Conservation (phyloP, 192 early-diverging fungal species). For the Umbelopsis ramanniana region DNA sequence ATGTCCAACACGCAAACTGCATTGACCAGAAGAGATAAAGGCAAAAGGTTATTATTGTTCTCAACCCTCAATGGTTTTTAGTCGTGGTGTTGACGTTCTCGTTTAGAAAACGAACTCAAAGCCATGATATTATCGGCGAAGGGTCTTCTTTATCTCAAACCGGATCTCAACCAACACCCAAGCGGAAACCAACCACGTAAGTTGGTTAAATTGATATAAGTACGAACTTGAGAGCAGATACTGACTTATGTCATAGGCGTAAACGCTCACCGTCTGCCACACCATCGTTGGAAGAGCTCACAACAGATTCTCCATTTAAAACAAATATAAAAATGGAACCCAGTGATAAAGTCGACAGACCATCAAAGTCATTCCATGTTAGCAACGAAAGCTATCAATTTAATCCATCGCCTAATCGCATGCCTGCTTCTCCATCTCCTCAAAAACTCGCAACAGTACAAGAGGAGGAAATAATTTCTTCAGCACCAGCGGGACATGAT, state of each 20-base stretch:
- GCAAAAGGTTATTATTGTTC: neutral
- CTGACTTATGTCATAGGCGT: neutral
- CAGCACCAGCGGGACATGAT: neutral
- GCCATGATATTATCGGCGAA: neutral
- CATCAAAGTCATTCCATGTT: neutral
- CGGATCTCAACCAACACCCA: neutral
- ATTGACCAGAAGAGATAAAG: neutral
- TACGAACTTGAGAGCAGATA: neutral
- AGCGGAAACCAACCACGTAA: neutral
- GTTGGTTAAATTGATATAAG: neutral
- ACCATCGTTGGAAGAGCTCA: slow-evolving; percentile 9
- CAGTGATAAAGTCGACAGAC: neutral
- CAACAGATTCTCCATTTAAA: neutral
- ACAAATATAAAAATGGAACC: neutral
- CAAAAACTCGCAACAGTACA: neutral
- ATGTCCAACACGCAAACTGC: neutral
- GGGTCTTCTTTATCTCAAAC: neutral
- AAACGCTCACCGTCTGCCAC: neutral
- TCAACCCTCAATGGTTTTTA: too few species aligned
- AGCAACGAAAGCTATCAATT: neutral
- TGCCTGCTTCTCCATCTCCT: neutral
- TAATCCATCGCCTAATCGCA: neutral
- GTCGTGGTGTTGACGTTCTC: too few species aligned
- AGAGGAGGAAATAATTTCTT: neutral
- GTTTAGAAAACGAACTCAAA: neutral